A percentile compares a stretch with the other conserved stretches of the same genome.
These are phyloP conservation scores for Apiospora marii DNA, from an alignment of 2,329 filamentous ascomycete species.

Conservation along the genomic window DNA sequence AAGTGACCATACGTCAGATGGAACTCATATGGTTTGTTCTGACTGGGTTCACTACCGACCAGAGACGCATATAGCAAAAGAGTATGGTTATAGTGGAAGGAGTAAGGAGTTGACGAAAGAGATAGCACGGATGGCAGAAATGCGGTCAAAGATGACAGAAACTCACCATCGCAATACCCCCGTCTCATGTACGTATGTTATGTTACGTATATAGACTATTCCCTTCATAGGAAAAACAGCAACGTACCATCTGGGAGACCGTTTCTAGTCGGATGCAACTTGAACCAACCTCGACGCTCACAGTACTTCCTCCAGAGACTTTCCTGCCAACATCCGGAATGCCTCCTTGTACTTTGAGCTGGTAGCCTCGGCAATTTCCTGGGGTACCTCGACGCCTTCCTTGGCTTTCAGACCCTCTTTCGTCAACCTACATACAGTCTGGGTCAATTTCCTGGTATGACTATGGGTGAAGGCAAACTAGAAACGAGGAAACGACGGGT, in stretches of 20 bases:
- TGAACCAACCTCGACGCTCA: neutral
- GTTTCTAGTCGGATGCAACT: neutral
- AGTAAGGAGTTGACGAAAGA: neutral
- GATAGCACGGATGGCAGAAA: neutral
- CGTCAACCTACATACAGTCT: conserved; percentile 62
- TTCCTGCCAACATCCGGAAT: conserved; percentile 26
- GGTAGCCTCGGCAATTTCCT: conserved; percentile 75
- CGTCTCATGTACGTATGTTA: neutral
- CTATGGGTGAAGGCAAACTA: neutral
- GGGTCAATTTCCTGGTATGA: neutral
- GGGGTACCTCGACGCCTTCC: conserved; percentile 74
- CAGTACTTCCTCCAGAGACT: conserved; percentile 26
- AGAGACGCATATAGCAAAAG: neutral
- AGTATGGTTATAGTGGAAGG: neutral
- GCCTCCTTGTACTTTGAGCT: conserved; percentile 76
- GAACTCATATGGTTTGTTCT: neutral
- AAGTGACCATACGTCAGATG: neutral
- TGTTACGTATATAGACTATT: neutral
- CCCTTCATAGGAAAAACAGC: neutral
- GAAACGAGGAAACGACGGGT: neutral
- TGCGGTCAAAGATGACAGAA: neutral
- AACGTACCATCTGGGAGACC: neutral
- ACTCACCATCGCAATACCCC: neutral
- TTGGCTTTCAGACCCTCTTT: conserved; percentile 77
- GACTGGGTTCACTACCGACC: neutral